Percentiles rank a stretch among this genome's conserved stretches.
phyloP scores from a whole-genome alignment of 352 stramenopile species.

The Salisapilia sapeloensis region DNA sequence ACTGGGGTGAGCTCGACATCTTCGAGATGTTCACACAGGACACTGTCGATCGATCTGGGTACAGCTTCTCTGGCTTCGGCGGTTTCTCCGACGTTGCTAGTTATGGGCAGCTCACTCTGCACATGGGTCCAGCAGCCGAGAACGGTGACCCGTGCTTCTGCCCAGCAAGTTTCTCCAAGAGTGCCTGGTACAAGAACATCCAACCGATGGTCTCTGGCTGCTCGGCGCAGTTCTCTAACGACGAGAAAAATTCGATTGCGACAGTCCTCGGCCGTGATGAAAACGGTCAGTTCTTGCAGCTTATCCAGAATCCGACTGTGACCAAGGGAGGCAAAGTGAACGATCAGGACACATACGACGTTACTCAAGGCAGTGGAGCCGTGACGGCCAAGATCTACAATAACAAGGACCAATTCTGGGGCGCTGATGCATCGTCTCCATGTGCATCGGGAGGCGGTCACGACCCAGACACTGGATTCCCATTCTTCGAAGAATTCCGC shows the following conservation, averaged over 20 bases:
- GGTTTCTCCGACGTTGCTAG: conserved; percentile 14
- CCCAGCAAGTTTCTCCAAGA: conserved; percentile 22
- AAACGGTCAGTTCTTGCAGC: conserved; percentile 45
- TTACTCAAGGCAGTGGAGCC: conserved; percentile 17
- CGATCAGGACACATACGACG: conserved; percentile 38
- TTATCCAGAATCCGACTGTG: conserved; percentile 52
- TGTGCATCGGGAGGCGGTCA: conserved; percentile 34
- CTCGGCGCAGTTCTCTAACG: conserved; percentile 48
- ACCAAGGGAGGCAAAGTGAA: conserved; percentile 36
- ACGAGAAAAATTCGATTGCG: conserved; percentile 37
- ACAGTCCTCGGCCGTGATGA: conserved; percentile 41
- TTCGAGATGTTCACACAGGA: conserved; percentile 78
- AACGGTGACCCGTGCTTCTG: conserved; percentile 37
- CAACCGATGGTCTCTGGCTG: conserved; percentile 47
- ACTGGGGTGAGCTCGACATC: conserved; percentile 61
- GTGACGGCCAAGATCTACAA: conserved; percentile 64
- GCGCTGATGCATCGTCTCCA: conserved; percentile 13
- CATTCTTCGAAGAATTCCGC: conserved; percentile 62
- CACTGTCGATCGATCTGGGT: conserved; percentile 9
- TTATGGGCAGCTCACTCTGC: conserved; percentile 58
- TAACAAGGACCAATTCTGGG: conserved; percentile 55
- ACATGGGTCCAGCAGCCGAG: conserved; percentile 30
- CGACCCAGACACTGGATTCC: conserved; percentile 43
- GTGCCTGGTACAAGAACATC: conserved; percentile 29
- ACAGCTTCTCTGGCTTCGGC: conserved; percentile 32